Evolutionary conservation across 2,329 filamentous ascomycete genomes (phyloP).

Genomic region (Capronia coronata): DNA sequence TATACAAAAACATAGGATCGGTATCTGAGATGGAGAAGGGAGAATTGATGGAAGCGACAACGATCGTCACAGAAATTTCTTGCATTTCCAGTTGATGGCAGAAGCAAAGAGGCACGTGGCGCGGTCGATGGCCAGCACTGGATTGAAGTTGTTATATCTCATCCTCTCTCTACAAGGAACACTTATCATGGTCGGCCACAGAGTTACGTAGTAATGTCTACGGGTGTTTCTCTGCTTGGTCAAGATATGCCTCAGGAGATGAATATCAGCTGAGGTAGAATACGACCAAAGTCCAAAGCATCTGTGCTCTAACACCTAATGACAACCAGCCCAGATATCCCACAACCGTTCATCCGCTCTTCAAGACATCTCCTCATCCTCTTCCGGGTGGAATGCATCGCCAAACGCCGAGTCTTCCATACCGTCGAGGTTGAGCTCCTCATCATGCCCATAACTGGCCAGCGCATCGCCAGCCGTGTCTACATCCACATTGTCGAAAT

Average conservation of each 20-base stretch:
- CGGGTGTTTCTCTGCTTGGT: not conserved
- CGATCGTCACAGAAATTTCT: not conserved
- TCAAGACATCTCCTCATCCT: constrained; percentile 35
- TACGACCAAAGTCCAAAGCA: too few species aligned
- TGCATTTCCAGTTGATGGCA: not conserved
- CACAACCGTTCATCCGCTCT: not conserved
- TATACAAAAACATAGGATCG: too few species aligned
- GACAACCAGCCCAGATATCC: not conserved
- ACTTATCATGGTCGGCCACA: too few species aligned
- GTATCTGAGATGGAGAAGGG: not conserved
- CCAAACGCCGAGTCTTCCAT: constrained; percentile 78
- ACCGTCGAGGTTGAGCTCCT: constrained; percentile 50
- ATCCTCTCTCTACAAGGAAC: too few species aligned
- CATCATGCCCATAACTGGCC: constrained; percentile 58
- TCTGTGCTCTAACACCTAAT: not conserved
- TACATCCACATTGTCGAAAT: constrained; percentile 59
- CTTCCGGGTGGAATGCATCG: constrained; percentile 65
- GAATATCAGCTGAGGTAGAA: too few species aligned
- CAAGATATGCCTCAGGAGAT: too few species aligned
- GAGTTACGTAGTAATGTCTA: too few species aligned
- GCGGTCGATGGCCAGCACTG: not conserved
- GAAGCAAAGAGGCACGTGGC: not conserved
- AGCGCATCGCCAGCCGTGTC: constrained; percentile 68
- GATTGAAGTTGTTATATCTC: not conserved
- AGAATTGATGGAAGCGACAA: not conserved